These are phyloP conservation scores for Rosa multiflora DNA, from an alignment of 306 rosid species.

Conservation along the genomic window DNA sequence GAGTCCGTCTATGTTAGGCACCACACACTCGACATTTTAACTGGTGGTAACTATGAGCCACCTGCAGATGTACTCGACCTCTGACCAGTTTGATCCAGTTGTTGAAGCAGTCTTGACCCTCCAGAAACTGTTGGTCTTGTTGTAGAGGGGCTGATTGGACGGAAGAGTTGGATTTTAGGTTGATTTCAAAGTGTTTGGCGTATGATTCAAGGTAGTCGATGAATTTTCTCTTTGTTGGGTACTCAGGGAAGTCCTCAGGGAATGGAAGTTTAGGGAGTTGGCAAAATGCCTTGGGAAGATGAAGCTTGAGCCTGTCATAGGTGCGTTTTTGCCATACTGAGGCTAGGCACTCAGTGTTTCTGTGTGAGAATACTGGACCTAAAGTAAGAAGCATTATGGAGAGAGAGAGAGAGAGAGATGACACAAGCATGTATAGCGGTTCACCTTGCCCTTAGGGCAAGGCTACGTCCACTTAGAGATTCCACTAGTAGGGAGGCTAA, in stretches of 20 bases:
- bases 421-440: too few relatives aligned
- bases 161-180: constrained; percentile 68
- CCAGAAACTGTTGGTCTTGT: constrained; percentile 74
- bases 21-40: constrained; percentile 82
- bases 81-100: constrained; percentile 17
- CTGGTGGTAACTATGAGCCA: constrained; percentile 96
- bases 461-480: too few relatives aligned
- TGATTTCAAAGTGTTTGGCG: constrained; percentile 43
- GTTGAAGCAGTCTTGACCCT: constrained; percentile 53
- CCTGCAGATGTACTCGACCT: constrained; percentile 71
- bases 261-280: constrained; percentile 81
- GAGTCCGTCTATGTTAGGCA: constrained; percentile 70
- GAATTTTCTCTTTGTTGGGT: constrained; percentile 77
- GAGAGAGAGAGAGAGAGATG: too few relatives aligned
- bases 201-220: constrained; percentile 36
- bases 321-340: constrained; percentile 90
- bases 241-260: constrained; percentile 73
- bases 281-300: constrained; percentile 92
- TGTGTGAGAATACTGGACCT: too few relatives aligned
- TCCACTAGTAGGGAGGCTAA: too few relatives aligned
- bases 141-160: constrained; percentile 62
- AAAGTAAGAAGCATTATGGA: too few relatives aligned
- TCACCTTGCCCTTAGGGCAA: too few relatives aligned
- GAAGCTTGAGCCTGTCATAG: constrained; percentile 83
- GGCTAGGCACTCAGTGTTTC: constrained; percentile 66